These are phyloP conservation scores for Globisporangium lucens DNA, from an alignment of 352 stramenopile genomes.

Conservation along the genomic window DNA sequence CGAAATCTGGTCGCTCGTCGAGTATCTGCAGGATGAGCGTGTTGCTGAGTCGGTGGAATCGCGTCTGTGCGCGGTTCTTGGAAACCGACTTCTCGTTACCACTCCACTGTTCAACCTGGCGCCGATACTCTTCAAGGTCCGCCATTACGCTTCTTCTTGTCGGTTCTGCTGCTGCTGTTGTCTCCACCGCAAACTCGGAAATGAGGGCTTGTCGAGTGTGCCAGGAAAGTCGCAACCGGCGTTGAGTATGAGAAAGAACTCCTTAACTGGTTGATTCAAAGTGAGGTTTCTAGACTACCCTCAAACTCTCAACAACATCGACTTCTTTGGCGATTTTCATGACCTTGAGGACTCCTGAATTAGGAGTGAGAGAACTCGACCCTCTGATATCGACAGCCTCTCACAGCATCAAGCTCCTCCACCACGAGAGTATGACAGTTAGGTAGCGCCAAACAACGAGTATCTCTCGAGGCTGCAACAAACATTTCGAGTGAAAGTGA, in stretches of 20 bases:
- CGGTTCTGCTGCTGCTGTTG: background rate
- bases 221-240: background rate
- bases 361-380: background rate
- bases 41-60: slow-evolving; percentile 6
- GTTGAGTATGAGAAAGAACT: background rate
- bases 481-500: too few species aligned
- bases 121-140: background rate
- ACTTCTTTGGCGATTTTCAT: background rate
- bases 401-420: background rate
- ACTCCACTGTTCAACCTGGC: background rate
- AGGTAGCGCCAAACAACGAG: too few species aligned
- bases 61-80: slow-evolving; percentile 1
- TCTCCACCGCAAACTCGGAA: background rate
- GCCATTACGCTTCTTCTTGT: background rate
- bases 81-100: slow-evolving; percentile 3
- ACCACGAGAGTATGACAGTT: background rate
- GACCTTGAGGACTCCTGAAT: too few species aligned
- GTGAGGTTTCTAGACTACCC: background rate
- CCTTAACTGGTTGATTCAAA: background rate
- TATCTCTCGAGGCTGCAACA: too few species aligned
- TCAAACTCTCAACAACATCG: background rate
- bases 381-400: background rate
- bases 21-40: slow-evolving; percentile 2
- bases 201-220: background rate
- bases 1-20: background rate